A percentile compares a stretch with the other conserved stretches of the same genome.
phyloP scores from a whole-genome alignment of 2,329 filamentous ascomycete genomes.

The Tolypocladium sp. region DNA sequence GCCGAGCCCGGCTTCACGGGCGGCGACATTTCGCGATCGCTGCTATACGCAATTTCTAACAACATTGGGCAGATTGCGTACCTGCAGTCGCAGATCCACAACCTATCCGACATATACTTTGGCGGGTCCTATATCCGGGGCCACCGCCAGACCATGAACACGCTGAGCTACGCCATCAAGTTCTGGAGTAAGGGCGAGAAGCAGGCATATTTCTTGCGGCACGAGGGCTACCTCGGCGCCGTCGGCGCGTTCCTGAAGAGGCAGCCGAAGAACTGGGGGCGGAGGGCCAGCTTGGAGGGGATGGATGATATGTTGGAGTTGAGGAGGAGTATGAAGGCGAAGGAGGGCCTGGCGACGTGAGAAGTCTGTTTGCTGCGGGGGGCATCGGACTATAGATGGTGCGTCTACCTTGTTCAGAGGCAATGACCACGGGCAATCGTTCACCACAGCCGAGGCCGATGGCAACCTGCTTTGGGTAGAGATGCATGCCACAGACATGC shows the following conservation, averaged over 20 bases:
- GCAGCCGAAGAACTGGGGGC: slow-evolving; percentile 85
- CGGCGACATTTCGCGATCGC: slow-evolving; percentile 80
- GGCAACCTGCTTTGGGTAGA: neutral
- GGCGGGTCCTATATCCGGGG: slow-evolving; percentile 94
- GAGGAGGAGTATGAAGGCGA: slow-evolving; percentile 11
- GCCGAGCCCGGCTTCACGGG: slow-evolving; percentile 51
- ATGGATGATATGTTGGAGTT: slow-evolving; percentile 22
- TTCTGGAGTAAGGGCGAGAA: slow-evolving; percentile 95
- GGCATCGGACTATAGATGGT: neutral
- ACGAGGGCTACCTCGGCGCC: slow-evolving; percentile 90
- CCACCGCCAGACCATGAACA: slow-evolving; percentile 96
- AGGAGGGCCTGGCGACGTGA: slow-evolving; percentile 1
- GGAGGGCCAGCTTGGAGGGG: slow-evolving; percentile 66
- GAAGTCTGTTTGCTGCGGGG: neutral
- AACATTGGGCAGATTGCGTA: slow-evolving; percentile 98
- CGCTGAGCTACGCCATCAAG: slow-evolving; percentile 88
- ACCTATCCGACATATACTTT: slow-evolving; percentile 89
- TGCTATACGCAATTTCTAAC: slow-evolving; percentile 93
- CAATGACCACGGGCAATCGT: neutral
- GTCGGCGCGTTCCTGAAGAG: slow-evolving; percentile 91
- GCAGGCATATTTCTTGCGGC: slow-evolving; percentile 89
- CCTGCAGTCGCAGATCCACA: slow-evolving; percentile 92
- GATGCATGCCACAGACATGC: neutral
- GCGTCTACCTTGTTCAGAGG: neutral
- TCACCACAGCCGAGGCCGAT: no score